phyloP scores from a whole-genome alignment of 345 rosid species.

The Brassica juncea region DNA sequence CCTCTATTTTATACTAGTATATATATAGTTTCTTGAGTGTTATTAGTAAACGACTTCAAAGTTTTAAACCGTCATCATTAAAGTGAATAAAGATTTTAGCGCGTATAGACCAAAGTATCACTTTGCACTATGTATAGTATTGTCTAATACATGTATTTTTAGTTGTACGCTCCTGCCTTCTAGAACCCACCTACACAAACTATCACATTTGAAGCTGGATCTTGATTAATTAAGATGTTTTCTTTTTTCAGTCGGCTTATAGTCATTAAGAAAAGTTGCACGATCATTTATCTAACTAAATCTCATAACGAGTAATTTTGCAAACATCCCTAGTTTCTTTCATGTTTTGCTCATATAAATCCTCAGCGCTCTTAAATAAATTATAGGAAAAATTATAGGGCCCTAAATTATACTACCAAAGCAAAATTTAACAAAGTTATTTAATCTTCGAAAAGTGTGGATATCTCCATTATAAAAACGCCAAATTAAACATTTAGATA shows the following conservation, averaged over 20 bases:
- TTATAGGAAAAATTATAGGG: background rate
- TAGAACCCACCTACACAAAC: background rate
- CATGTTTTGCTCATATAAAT: background rate
- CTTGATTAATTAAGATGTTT: background rate
- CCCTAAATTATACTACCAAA: background rate
- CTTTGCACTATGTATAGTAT: background rate
- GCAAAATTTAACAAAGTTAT: background rate
- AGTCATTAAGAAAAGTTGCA: background rate
- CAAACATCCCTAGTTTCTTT: background rate
- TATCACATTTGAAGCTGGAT: background rate
- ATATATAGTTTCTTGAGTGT: background rate
- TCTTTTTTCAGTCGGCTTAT: background rate
- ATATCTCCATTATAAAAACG: background rate
- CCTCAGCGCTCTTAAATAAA: background rate
- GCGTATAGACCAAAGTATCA: constrained; percentile 1
- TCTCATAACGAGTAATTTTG: background rate
- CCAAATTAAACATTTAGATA: background rate
- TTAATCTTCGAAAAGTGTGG: background rate
- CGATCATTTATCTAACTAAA: background rate
- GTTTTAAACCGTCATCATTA: background rate
- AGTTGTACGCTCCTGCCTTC: background rate
- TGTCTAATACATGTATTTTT: background rate
- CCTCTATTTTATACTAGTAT: background rate
- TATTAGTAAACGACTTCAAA: background rate
- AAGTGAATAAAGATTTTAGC: background rate